Evolutionary conservation across 192 early-diverging fungal genomes (phyloP).

Genomic region (Oehlia diaphana): DNA sequence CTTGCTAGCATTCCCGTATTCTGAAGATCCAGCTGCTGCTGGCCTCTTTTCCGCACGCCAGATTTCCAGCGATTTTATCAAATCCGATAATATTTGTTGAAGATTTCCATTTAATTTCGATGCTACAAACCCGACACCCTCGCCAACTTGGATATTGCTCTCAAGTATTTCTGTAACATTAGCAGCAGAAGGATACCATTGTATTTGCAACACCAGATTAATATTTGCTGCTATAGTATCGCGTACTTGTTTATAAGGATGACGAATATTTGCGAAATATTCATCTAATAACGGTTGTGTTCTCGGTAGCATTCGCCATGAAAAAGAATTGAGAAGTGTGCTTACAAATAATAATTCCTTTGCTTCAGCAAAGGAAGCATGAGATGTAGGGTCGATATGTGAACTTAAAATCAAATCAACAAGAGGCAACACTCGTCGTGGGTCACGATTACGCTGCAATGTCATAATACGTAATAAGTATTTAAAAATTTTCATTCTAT

Average conservation of each 20-base stretch:
- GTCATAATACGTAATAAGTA: neutral
- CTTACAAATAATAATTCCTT: slow-evolving; percentile 75
- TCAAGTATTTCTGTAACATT: slow-evolving; percentile 45
- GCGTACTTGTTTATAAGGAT: slow-evolving; percentile 92
- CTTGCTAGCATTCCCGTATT: slow-evolving; percentile 76
- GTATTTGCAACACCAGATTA: slow-evolving; percentile 61
- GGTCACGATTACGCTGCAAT: slow-evolving; percentile 63
- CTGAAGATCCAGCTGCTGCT: slow-evolving; percentile 45
- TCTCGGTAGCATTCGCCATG: slow-evolving; percentile 64
- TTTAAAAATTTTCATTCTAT: neutral
- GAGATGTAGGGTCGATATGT: slow-evolving; percentile 69
- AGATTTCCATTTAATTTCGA: slow-evolving; percentile 32
- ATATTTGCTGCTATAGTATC: slow-evolving; percentile 74
- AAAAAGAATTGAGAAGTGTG: slow-evolving; percentile 59
- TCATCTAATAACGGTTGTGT: slow-evolving; percentile 40
- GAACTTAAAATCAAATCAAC: slow-evolving; percentile 64
- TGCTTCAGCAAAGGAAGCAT: slow-evolving; percentile 83
- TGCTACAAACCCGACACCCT: slow-evolving; percentile 39
- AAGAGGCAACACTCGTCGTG: slow-evolving; percentile 75
- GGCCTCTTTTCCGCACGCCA: slow-evolving; percentile 47
- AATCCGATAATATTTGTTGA: slow-evolving; percentile 30
- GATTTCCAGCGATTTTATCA: slow-evolving; percentile 35
- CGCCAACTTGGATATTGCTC: neutral
- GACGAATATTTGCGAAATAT: slow-evolving; percentile 60
- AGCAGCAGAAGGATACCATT: slow-evolving; percentile 60